Base-by-base conservation (phyloP, 345 rosid genomes). In the Euphorbia pulcherrima region DNA sequence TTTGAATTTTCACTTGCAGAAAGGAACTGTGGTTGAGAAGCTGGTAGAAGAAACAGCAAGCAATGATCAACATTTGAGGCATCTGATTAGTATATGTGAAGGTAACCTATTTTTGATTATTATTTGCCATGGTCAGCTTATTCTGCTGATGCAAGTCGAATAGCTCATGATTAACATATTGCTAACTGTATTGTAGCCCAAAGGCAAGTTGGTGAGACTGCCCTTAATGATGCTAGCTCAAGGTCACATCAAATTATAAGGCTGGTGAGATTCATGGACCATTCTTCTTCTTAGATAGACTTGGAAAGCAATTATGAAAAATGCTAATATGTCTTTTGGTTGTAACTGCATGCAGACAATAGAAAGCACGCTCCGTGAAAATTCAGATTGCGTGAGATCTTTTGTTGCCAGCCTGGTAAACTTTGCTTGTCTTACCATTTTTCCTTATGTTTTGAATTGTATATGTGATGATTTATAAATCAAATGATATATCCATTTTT, bases 131-230 rank as follows among this genome's bases (percentile, higher is more conserved):
- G 9, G 21, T 51, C 20, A 30, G 26, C 37, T 62, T 55, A 35
- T 12, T 59, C 16, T 53, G 26, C 8, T 28, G 11, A 18, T 30
- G 21, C 37, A 16, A 4, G 23, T 33, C 44, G 40, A 54, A 48
- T 35, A 63, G 57, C 13, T n/a, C 30, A 60, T 72, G 62, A 68
- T 62, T 74, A 75, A 74, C 10, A 73, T 24, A 67, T 33, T 39
- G 68, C 54, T 74, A 6, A 30, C 52, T 60, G 27, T 73, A 41
- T 65, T 72, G 70, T 68, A 95, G 99, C 99, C 71, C 99, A 95
- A 86, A 88, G 99, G 72, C 97, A 92, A 88, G 99, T 92, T 80
- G 99, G 99, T 65, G 98, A 95, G 84, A 95, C 99, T 62, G 96
- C 96, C 67, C 82, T 95, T 75, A 95, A 95, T 77, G 98, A 95